Conservation (phyloP, 345 rosid species). For the Eucalyptus pumila region DNA sequence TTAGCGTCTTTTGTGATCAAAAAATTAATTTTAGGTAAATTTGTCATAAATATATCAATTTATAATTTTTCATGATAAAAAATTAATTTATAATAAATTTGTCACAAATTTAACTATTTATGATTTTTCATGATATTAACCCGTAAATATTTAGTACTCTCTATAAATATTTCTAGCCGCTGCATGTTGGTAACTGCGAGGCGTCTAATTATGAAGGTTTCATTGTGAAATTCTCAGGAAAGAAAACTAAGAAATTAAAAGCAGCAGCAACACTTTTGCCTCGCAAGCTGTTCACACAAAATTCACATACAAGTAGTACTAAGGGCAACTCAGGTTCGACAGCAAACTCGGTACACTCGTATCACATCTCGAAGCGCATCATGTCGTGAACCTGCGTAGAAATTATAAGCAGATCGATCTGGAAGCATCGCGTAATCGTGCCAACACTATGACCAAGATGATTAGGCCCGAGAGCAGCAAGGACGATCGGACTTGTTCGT, state of each 20-base stretch:
- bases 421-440: neutral
- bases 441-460: constrained; percentile 26
- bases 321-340: neutral
- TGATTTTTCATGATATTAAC: too few relatives aligned
- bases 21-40: too few relatives aligned
- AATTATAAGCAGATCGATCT: neutral
- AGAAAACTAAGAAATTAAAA: neutral
- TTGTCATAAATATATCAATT: accelerated
- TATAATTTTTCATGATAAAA: too few relatives aligned
- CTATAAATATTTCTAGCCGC: neutral
- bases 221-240: neutral
- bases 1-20: accelerated
- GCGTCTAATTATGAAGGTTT: neutral
- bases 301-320: neutral
- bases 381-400: neutral
- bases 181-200: neutral
- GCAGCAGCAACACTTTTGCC: neutral
- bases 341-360: neutral
- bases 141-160: neutral
- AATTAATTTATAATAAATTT: too few relatives aligned
- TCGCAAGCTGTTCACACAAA: neutral
- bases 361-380: neutral
- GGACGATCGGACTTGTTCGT: constrained; percentile 21
- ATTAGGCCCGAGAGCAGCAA: constrained; percentile 25
- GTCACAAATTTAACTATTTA: too few relatives aligned